These are phyloP conservation scores for Chlorophyllum brunneum DNA, from an alignment of 768 basidiomycete species.

Conservation along the genomic window DNA sequence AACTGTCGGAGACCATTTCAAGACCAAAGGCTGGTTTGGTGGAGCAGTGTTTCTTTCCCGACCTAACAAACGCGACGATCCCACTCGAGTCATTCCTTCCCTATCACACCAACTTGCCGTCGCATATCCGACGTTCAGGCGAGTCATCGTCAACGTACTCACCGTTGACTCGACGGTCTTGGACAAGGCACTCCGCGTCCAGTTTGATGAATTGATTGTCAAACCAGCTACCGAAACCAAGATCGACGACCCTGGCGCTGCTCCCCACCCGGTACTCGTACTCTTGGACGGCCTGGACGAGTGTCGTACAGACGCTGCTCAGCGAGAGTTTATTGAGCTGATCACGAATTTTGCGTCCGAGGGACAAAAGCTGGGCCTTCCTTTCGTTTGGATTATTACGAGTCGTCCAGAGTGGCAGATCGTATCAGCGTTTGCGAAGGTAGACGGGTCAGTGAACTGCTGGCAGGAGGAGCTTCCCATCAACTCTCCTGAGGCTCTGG, in stretches of 20 bases:
- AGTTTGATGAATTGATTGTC: too few species aligned
- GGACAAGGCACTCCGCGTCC: too few species aligned
- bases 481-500: background rate
- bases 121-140: too few species aligned
- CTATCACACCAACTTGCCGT: too few species aligned
- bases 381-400: background rate
- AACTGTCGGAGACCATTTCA: constrained; percentile 2
- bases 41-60: constrained; percentile 8
- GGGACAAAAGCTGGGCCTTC: background rate
- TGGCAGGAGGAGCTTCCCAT: background rate
- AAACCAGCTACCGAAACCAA: too few species aligned
- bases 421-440: background rate
- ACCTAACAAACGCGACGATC: background rate
- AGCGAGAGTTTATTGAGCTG: background rate
- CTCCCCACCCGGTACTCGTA: too few species aligned
- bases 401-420: constrained; percentile 6
- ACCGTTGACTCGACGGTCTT: too few species aligned
- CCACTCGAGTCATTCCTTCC: too few species aligned
- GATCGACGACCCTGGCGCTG: too few species aligned
- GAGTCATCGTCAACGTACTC: too few species aligned
- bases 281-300: too few species aligned
- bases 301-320: too few species aligned
- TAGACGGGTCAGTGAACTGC: background rate
- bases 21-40: background rate
- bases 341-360: background rate